Percentiles rank a stretch among this genome's conserved stretches.
Evolutionary conservation across 2,329 filamentous ascomycete genomes (phyloP).

Genomic region (Cladosporium sp.): DNA sequence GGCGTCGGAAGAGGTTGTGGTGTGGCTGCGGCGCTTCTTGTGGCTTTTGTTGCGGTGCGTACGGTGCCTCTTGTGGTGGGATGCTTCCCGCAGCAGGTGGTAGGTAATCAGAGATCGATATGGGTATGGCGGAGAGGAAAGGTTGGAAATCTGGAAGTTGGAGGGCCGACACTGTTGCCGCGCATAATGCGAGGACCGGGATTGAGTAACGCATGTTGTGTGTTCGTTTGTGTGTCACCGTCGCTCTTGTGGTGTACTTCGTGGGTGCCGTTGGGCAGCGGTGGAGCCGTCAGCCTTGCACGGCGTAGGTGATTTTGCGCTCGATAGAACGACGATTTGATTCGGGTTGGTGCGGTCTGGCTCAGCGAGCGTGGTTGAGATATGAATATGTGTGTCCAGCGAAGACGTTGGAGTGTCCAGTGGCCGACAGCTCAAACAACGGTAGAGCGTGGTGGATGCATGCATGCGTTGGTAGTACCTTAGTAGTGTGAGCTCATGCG

Average conservation of each 20-base stretch:
- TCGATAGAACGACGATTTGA: no score
- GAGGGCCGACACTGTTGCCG: constrained; percentile 18
- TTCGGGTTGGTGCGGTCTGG: no score
- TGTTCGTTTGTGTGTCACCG: neutral
- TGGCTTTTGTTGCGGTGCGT: neutral
- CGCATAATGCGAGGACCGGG: neutral
- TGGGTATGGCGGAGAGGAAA: constrained; percentile 28
- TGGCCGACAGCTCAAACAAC: no score
- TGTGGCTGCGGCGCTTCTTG: neutral
- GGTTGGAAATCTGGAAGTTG: constrained; percentile 26
- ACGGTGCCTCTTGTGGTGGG: neutral
- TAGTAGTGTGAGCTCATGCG: constrained; percentile 11
- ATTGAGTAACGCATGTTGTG: constrained; percentile 7
- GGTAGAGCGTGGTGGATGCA: no score
- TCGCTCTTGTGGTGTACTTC: no score
- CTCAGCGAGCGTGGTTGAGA: no score
- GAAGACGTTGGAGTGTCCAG: no score
- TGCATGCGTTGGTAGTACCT: neutral
- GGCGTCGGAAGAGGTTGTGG: constrained; percentile 8
- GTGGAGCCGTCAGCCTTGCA: neutral
- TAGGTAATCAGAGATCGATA: constrained; percentile 22
- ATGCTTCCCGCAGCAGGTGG: constrained; percentile 15
- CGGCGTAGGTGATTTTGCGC: neutral
- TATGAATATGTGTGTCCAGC: neutral
- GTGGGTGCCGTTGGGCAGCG: neutral